Conservation (phyloP, 2,329 filamentous ascomycete species). For the Penicillium sp. region DNA sequence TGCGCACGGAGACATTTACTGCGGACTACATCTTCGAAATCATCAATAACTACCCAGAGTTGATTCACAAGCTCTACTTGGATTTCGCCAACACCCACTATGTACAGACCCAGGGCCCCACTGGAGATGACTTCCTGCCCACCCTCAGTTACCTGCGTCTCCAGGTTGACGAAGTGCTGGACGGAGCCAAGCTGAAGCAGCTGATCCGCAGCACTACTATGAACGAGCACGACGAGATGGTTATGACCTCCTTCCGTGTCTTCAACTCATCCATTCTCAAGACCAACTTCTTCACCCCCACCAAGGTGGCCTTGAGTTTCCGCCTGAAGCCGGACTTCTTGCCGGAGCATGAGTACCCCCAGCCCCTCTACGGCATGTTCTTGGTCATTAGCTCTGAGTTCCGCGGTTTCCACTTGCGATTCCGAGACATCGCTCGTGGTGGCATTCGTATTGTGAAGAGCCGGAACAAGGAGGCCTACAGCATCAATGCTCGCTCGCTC, state of each 20-base stretch:
- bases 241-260: conserved; percentile 93
- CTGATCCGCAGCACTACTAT: conserved; percentile 75
- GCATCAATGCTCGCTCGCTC: conserved; percentile 91
- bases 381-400: conserved; percentile 96
- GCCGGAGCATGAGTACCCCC: conserved; percentile 87
- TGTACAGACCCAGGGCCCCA: conserved; percentile 61
- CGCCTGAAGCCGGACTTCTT: conserved; percentile 79
- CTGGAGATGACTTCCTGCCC: conserved; percentile 68
- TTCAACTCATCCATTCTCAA: conserved; percentile 95
- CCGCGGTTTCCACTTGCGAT: conserved; percentile 93
- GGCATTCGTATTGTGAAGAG: conserved; percentile 99
- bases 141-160: conserved; percentile 67
- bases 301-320: conserved; percentile 97
- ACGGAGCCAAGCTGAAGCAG: conserved; percentile 70
- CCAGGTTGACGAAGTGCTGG: conserved; percentile 71
- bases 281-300: conserved; percentile 97
- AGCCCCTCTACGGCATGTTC: conserved; percentile 97
- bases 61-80: conserved; percentile 85
- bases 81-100: conserved; percentile 89
- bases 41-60: conserved; percentile 82
- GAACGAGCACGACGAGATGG: conserved; percentile 97
- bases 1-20: conserved; percentile 96
- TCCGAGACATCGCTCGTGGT: conserved; percentile 93
- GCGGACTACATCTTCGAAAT: conserved; percentile 98
- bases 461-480: conserved; percentile 90